phyloP scores from a whole-genome alignment of 2,329 filamentous ascomycete species.

The Penicillium sp. region DNA sequence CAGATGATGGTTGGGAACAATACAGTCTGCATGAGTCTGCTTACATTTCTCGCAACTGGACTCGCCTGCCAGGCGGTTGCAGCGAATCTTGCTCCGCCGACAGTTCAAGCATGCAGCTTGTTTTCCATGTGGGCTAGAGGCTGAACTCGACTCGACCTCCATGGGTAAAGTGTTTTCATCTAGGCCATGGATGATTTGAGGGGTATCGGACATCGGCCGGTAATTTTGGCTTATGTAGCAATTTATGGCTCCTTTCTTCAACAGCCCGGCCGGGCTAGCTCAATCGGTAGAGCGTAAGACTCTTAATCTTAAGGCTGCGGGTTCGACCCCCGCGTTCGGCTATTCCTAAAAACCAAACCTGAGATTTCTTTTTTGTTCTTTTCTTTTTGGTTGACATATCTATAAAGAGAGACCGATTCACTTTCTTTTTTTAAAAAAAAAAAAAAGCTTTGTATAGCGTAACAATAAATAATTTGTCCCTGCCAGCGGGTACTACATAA shows the following conservation, averaged over 20 bases:
- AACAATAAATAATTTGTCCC: background rate
- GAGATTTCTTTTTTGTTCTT: constrained; percentile 18
- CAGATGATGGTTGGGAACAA: constrained; percentile 70
- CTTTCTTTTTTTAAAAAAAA: too few relatives aligned
- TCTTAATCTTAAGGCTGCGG: constrained; percentile 47
- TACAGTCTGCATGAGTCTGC: constrained; percentile 59
- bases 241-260: background rate
- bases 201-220: background rate
- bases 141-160: constrained; percentile 13
- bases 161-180: constrained; percentile 5
- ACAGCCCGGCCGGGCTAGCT: constrained; percentile 46
- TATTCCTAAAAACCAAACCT: constrained; percentile 25
- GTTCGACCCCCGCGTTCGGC: constrained; percentile 45
- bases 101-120: constrained; percentile 61
- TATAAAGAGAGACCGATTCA: background rate
- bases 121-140: constrained; percentile 22
- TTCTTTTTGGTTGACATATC: background rate
- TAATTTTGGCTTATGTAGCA: background rate
- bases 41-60: constrained; percentile 61
- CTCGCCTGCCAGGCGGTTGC: constrained; percentile 55
- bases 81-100: constrained; percentile 66
- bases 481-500: background rate
- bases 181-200: background rate
- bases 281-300: constrained; percentile 52
- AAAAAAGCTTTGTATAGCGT: too few relatives aligned